Conservation (phyloP, 352 stramenopile species). For the Plasmopara viticola region DNA sequence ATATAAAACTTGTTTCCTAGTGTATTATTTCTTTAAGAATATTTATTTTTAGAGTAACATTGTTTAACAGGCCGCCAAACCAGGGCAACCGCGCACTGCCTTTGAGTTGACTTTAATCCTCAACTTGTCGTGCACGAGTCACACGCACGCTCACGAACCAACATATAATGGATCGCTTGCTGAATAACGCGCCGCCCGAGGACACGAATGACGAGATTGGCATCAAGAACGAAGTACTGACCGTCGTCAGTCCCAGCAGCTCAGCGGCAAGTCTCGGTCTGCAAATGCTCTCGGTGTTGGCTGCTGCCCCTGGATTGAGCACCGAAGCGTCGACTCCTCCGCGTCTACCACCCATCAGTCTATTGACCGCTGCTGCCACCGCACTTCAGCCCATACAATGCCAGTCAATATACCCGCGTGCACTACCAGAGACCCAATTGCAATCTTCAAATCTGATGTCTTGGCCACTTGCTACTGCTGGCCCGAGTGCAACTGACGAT, state of each 20-base stretch:
- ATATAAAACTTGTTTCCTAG: too few relatives aligned
- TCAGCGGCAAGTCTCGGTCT: slow-evolving; percentile 20
- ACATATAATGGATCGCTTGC: slow-evolving; percentile 25
- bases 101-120: not conserved
- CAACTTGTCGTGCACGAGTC: not conserved
- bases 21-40: not conserved
- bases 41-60: not conserved
- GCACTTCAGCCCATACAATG: slow-evolving; percentile 26
- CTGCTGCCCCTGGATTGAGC: not conserved
- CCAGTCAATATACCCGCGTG: slow-evolving; percentile 3
- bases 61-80: not conserved
- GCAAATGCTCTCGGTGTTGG: slow-evolving; percentile 23
- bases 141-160: not conserved
- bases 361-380: slow-evolving; percentile 37
- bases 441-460: not conserved
- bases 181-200: slow-evolving; percentile 25
- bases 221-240: slow-evolving; percentile 8
- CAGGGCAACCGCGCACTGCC: not conserved
- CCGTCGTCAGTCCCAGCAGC: slow-evolving; percentile 10
- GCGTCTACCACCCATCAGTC: slow-evolving; percentile 40
- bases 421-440: slow-evolving; percentile 1
- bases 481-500: slow-evolving; percentile 8
- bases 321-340: slow-evolving; percentile 9
- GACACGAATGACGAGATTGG: slow-evolving; percentile 5
- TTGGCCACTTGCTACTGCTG: not conserved